phyloP scores from a whole-genome alignment of 2,329 filamentous ascomycete genomes.

The Neofusicoccum kwambonambiense region DNA sequence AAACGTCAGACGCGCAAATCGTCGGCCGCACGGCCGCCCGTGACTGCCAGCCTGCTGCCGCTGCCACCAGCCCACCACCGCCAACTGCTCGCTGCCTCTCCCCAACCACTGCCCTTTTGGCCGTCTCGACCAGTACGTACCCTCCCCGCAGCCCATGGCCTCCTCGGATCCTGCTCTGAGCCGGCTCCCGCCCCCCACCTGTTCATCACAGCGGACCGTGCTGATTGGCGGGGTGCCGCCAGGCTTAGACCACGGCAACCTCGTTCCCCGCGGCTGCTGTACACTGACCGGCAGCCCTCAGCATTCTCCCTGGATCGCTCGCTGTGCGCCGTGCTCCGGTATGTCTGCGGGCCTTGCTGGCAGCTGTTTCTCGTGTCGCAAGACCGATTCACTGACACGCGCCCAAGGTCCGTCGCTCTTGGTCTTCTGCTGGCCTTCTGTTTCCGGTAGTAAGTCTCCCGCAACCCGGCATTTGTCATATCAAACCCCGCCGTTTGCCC shows the following conservation, averaged over 20 bases:
- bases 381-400: neutral
- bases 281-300: neutral
- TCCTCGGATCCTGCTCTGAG: too few relatives aligned
- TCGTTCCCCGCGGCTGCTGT: neutral
- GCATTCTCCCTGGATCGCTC: neutral
- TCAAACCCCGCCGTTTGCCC: neutral
- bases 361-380: neutral
- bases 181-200: neutral
- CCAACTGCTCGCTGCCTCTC: neutral
- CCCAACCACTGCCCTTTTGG: neutral
- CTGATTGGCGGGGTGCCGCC: neutral
- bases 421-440: neutral
- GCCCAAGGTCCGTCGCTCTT: neutral
- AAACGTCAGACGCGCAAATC: conserved; percentile 5
- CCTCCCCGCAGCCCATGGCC: neutral
- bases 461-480: neutral
- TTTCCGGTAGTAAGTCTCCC: neutral
- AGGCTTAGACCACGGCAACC: neutral
- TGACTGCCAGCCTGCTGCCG: too few relatives aligned
- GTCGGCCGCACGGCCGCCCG: conserved; percentile 8
- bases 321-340: neutral
- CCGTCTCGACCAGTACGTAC: neutral
- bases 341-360: neutral
- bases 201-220: neutral
- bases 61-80: neutral